Evolutionary conservation across 441 rosid species (phyloP), one percentile per base, ranked within the genome.

Genomic region (Syzygium syzygioides): DNA sequence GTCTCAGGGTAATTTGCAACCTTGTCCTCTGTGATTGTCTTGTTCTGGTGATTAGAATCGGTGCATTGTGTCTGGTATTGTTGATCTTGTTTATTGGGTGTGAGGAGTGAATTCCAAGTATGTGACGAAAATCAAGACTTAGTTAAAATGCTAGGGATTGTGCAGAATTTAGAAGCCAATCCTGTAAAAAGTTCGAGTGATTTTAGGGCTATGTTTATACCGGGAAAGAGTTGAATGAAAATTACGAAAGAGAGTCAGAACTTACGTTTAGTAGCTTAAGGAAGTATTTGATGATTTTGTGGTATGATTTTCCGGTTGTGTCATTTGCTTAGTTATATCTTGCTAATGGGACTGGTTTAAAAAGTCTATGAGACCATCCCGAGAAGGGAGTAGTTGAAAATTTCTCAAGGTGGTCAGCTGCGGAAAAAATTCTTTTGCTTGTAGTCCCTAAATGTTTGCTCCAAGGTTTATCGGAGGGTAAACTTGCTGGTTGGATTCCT

Each of bases 1-100:
- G 85, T 92, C 93, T 89, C 91, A 87, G 66, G 92, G 90, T 90
- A 88, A 76, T n/a, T 32, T 4, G 6, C 83, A 14, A 76, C 83
- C 89, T 80, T 83, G 60, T 32, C 60, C 68, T 76, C 60, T 34
- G 56, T 41, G 19, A 48, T 30, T 86, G 28, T 88, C 45, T 52
- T 84, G 48, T 34, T 54, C 53, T 66, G 86, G 86, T 56, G 41
- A n/a, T 52, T 23, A 79, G 59, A 68, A 68, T 68, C 14, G 26
- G 37, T 60, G 9, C n/a, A 32, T 68, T 25, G 85, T 20, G 60
- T 52, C 45, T 87, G 32, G 76, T 86, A 14, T 32, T 54, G 53
- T 52, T 30, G 45, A 79, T 80, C 37, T 86, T 41, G 80, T 71
- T 71, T 19, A 1, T 41, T 13, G 80, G 80, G 25, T 37, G 80